Percentiles rank a stretch among this genome's conserved stretches.
Evolutionary conservation across 2,329 filamentous ascomycete species (phyloP).

Genomic region (Monosporascus sp.): DNA sequence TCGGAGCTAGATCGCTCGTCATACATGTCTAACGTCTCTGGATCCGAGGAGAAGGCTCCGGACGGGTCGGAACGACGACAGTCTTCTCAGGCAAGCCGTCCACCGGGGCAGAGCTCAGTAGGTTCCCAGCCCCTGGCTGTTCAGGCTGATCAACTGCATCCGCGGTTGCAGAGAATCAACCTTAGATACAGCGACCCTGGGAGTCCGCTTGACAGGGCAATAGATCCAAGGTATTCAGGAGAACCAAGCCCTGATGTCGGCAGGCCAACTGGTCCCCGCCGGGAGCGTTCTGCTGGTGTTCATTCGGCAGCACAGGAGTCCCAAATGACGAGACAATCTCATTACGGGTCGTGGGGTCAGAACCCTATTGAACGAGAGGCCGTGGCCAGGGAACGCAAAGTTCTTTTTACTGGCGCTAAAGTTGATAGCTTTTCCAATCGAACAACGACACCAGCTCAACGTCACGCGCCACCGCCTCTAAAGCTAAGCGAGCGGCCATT

Average conservation of each 20-base stretch:
- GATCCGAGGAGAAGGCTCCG: neutral
- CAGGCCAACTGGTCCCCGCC: neutral
- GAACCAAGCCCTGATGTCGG: slow-evolving; percentile 13
- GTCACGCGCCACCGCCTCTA: slow-evolving; percentile 15
- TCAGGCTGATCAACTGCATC: neutral
- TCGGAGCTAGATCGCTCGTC: neutral
- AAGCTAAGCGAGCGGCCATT: slow-evolving; percentile 14
- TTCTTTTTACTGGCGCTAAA: slow-evolving; percentile 12
- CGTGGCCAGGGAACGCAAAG: slow-evolving; percentile 1
- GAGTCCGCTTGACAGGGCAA: slow-evolving; percentile 10
- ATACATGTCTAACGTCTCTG: neutral
- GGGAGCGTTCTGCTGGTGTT: neutral
- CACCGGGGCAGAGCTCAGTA: slow-evolving; percentile 8
- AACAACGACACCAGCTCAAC: slow-evolving; percentile 2
- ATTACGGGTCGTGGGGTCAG: neutral
- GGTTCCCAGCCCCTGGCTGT: neutral
- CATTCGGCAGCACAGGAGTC: slow-evolving; percentile 1
- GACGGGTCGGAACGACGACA: neutral
- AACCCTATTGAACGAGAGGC: neutral
- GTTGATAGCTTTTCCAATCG: slow-evolving; percentile 13
- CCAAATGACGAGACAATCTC: neutral
- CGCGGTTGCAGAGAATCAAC: slow-evolving; percentile 10
- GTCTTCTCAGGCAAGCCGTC: slow-evolving; percentile 4
- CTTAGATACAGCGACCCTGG: slow-evolving; percentile 22
- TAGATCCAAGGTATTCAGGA: slow-evolving; percentile 9